Conservation (phyloP, 1,284 basidiomycete species). For the Xanthoconium separans region DNA sequence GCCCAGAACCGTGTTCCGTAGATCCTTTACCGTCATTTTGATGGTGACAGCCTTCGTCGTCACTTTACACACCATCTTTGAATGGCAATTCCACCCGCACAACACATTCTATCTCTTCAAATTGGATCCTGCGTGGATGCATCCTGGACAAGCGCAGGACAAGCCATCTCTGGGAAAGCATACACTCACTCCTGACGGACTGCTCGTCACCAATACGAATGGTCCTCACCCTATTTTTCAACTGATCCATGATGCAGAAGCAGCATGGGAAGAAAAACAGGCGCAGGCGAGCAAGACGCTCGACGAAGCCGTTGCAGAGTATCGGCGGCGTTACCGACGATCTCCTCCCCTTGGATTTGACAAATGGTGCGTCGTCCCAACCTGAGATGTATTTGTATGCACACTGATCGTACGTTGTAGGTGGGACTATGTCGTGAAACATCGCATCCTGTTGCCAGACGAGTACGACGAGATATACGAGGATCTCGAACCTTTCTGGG, state of each 20-base stretch:
- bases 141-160: background rate
- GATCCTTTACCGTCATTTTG: background rate
- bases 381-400: background rate
- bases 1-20: background rate
- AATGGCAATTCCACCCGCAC: background rate
- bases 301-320: slow-evolving; percentile 43
- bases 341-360: slow-evolving; percentile 56
- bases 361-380: slow-evolving; percentile 43
- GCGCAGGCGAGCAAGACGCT: slow-evolving; percentile 46
- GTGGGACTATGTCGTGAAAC: slow-evolving; percentile 57
- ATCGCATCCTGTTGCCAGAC: slow-evolving; percentile 58
- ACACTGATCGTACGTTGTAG: slow-evolving; percentile 15
- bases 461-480: slow-evolving; percentile 56
- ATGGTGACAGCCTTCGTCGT: background rate
- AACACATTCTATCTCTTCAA: background rate
- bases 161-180: slow-evolving; percentile 21
- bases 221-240: slow-evolving; percentile 44
- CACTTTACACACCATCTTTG: background rate
- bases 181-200: slow-evolving; percentile 26
- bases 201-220: slow-evolving; percentile 32
- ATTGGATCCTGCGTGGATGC: background rate
- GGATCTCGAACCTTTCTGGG: slow-evolving; percentile 57
- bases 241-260: slow-evolving; percentile 42
- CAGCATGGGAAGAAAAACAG: slow-evolving; percentile 41
- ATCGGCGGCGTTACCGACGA: slow-evolving; percentile 45